Base-by-base conservation (phyloP, 2,329 filamentous ascomycete species). In the Drechslerella dactyloides region DNA sequence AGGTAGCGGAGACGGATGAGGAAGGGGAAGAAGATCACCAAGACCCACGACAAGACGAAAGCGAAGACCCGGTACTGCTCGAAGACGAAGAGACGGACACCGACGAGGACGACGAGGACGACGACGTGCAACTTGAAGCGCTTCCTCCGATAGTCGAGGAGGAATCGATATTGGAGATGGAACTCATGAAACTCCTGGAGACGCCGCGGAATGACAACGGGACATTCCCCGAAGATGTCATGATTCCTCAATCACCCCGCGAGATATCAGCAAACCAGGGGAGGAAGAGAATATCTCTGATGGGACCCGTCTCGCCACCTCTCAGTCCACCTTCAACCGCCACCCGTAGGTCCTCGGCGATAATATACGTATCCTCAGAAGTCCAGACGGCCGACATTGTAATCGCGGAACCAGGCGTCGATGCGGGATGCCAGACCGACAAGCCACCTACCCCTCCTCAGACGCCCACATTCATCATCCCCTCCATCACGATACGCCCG, bases 401-500 rank as follows among this genome's bases (percentile, higher is more conserved):
- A 15, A 53, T 66, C 50, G 58, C 62, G 19, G 69, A 73, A 15
- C 54, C 63, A 15, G 64, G 64, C 3, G 59, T 66, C 13, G 63
- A 65, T 55, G 58, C 35, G 15, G 63, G 30, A 8, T 73, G 70
- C 27, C 70, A 73, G 30, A 73, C 70, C 19, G 70, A 73, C 23
- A 68, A 64, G 59, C 70, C 82, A 4, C 79, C 80, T 0, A 77
- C 75, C 2, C 65, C 78, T 2, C 78, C 68, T 77, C 62, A 81
- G 78, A 69, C 76, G 51, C 80, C 80, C 64, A 81, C 82, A 74
- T 80, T 86, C 69, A 77, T 83, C 2, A 89, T 97, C 73, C 93
- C 93, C 0, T 90, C 88, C 76, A 99, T 99, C 78, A 90, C 91
- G 63, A 91, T 99, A 57, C 90, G 96, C 75, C 94, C 94, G 33